Evolutionary conservation across 371 early-diverging fungal genomes (phyloP).

Genomic region (Paraphysoderma sedebokerense): DNA sequence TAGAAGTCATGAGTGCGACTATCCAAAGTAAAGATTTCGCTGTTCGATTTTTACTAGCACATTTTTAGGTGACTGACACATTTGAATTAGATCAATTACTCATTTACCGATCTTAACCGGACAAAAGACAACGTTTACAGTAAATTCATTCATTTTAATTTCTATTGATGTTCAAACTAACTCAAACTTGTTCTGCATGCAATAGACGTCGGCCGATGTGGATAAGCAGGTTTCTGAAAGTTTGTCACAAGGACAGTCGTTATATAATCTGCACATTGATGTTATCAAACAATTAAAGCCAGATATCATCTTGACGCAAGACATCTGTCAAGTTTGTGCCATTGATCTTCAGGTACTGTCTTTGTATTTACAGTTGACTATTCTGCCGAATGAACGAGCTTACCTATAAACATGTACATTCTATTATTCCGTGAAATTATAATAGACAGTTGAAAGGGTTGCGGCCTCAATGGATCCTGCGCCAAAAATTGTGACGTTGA

Average conservation of each 20-base stretch:
- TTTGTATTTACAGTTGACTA: too few relatives aligned
- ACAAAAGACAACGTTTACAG: conserved; percentile 32
- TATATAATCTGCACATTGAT: conserved; percentile 30
- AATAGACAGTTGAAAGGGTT: conserved; percentile 6
- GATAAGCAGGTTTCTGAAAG: conserved; percentile 31
- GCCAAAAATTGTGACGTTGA: conserved; percentile 34
- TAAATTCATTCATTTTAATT: not conserved
- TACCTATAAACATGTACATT: too few relatives aligned
- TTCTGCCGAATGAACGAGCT: too few relatives aligned
- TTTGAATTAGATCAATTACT: conserved; percentile 22
- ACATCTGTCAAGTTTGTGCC: conserved; percentile 39
- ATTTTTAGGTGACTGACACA: not conserved
- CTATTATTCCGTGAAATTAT: too few relatives aligned
- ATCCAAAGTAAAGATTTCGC: not conserved
- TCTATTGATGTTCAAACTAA: not conserved
- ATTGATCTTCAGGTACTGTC: conserved; percentile 32
- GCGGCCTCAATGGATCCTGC: conserved; percentile 3
- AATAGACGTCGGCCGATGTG: conserved; percentile 27
- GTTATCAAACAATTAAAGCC: conserved; percentile 23
- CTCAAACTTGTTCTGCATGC: not conserved
- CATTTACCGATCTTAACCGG: conserved; percentile 31
- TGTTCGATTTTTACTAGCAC: not conserved
- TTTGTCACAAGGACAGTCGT: conserved; percentile 22
- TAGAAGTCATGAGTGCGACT: conserved; percentile 14
- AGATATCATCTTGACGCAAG: conserved; percentile 37